Evolutionary conservation across 345 rosid species (phyloP), one percentile per base, ranked within the genome.

Genomic region (Garcia nutans): DNA sequence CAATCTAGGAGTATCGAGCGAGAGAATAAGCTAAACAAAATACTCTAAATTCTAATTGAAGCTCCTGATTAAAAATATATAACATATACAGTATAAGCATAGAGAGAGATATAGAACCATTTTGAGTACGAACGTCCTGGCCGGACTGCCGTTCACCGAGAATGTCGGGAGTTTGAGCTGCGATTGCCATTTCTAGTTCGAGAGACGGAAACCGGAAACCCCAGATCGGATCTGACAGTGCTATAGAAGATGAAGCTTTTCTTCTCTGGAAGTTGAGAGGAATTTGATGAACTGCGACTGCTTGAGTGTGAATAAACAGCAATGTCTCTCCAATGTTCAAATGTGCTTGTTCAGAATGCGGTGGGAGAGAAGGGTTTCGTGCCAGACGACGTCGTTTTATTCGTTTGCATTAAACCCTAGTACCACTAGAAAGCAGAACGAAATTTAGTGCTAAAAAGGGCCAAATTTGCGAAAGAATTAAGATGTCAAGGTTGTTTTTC

Each of bases 41-140:
- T 20, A 37, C 7, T 37, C 41, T 31, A 0, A 33, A 7, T 31
- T 1, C 16, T 3, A 64, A 64, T 6, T 17, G 9, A 20, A 64
- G 5, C 19, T 23, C 37, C 19, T 23, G 37, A 20, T 64, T 64
- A 8, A 64, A 26, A 2, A 47, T 9, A 47, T 37, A 37, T 37
- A 37, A 37, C 5, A 11, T 47, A 11, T 47, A 47, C 50, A 11
- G 50, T 10, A 47, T 47, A 8, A 47, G 13, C 6, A 24, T 12
- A 31, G 41, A 28, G 20, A 10, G 23, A 37, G 68, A 75, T 31
- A 47, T 66, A 31, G 54, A 85, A 96, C 97, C 97, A 44, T 96
- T 96, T 78, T 93, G 99, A 37, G 97, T 91, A 59, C 97, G 99
- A 71, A 96, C 99, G 84, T 93, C 99, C 78, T 90, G 97, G 75